phyloP scores from a whole-genome alignment of 1,284 basidiomycete genomes.

The Irpex lacteus region DNA sequence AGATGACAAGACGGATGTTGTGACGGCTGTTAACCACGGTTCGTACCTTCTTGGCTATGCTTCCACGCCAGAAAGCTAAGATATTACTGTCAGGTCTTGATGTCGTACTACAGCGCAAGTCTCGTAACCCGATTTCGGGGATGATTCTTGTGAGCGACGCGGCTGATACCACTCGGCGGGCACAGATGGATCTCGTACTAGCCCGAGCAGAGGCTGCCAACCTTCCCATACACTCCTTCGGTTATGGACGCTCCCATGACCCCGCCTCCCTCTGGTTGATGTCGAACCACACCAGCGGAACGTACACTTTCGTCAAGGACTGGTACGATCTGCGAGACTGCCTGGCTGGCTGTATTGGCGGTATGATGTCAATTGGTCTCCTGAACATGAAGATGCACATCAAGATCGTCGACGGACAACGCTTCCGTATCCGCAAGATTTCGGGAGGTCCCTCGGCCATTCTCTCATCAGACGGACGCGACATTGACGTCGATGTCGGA shows the following conservation, averaged over 20 bases:
- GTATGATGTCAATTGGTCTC: constrained; percentile 90
- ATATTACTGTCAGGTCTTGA: constrained; percentile 64
- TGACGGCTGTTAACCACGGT: constrained; percentile 93
- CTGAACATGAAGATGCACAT: constrained; percentile 91
- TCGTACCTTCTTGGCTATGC: constrained; percentile 23
- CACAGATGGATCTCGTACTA: constrained; percentile 98
- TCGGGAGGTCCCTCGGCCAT: constrained; percentile 83
- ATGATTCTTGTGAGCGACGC: constrained; percentile 94
- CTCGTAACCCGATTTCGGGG: constrained; percentile 85
- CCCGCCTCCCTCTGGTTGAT: constrained; percentile 98
- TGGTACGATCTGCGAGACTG: constrained; percentile 92
- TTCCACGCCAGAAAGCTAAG: not conserved
- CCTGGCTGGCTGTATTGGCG: constrained; percentile 88
- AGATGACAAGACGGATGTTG: constrained; percentile 94
- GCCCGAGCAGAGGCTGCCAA: constrained; percentile 95
- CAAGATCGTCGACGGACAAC: constrained; percentile 78
- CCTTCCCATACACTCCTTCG: constrained; percentile 94
- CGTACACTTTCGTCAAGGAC: constrained; percentile 96
- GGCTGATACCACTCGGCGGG: constrained; percentile 85
- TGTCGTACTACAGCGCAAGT: constrained; percentile 89
- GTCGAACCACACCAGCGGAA: constrained; percentile 94
- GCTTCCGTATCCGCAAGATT: constrained; percentile 90
- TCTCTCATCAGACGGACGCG: constrained; percentile 82
- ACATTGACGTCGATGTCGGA: constrained; percentile 94
- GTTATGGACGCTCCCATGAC: constrained; percentile 95